These are phyloP conservation scores for Ceratocystiopsis sp. DNA, from an alignment of 2,329 filamentous ascomycete species.

Conservation along the genomic window DNA sequence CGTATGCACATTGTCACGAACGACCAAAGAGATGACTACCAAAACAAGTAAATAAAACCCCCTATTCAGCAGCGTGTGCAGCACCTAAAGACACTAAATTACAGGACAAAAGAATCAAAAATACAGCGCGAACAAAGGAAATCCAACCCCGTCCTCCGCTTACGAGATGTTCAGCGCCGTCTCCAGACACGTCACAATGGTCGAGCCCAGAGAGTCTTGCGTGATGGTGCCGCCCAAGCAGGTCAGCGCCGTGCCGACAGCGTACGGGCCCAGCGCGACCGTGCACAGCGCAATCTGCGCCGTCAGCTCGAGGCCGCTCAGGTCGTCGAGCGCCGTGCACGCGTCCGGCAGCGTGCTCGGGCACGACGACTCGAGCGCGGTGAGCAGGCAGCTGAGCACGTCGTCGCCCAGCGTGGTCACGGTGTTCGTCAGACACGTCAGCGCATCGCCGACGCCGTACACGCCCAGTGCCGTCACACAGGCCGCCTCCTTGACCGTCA, in stretches of 20 bases:
- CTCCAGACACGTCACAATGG: constrained; percentile 6
- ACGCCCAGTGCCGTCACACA: constrained; percentile 15
- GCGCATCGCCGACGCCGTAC: constrained; percentile 9
- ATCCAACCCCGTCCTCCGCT: too few species aligned
- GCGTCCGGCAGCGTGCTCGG: constrained; percentile 5
- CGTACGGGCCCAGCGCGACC: constrained; percentile 5
- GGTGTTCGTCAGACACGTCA: constrained; percentile 2
- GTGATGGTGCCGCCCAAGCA: constrained; percentile 3
- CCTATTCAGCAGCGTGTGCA: too few species aligned
- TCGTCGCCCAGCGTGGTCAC: constrained; percentile 1
- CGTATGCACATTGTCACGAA: too few species aligned
- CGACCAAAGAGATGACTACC: too few species aligned
- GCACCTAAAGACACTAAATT: too few species aligned
- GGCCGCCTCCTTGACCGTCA: constrained; percentile 13
- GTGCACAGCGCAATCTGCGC: constrained; percentile 5
- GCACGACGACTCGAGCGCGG: constrained; percentile 5
- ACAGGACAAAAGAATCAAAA: too few species aligned
- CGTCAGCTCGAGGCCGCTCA: background rate
- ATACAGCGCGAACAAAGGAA: too few species aligned
- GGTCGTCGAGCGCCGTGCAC: constrained; percentile 3
- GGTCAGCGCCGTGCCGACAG: background rate
- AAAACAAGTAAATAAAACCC: too few species aligned
- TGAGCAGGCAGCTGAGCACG: constrained; percentile 4
- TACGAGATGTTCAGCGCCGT: constrained; percentile 1
- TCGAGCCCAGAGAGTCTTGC: background rate